Evolutionary conservation across 768 basidiomycete genomes (phyloP).

Genomic region (Collybia sordida): DNA sequence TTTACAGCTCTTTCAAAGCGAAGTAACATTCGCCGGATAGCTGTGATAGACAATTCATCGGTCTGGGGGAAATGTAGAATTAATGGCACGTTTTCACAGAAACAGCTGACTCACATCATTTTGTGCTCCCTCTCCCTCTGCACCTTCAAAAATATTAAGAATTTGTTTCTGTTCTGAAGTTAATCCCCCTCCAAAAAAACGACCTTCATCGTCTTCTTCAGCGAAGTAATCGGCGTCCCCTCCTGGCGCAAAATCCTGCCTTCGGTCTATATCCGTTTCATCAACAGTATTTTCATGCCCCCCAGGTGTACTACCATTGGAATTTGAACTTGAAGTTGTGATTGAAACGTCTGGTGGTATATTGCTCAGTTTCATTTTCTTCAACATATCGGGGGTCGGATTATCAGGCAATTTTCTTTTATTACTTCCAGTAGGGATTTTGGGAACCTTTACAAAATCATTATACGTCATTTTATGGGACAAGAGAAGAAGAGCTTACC

Average conservation of each 20-base stretch:
- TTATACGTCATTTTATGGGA: background rate
- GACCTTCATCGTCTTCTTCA: conserved; percentile 90
- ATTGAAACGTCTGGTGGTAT: conserved; percentile 10
- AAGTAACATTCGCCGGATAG: conserved; percentile 71
- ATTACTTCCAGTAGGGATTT: conserved; percentile 58
- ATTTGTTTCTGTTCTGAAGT: conserved; percentile 94
- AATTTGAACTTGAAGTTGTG: conserved; percentile 4
- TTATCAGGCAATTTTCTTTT: conserved; percentile 78
- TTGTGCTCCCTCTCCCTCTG: conserved; percentile 58
- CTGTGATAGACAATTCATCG: conserved; percentile 66
- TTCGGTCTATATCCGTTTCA: conserved; percentile 55
- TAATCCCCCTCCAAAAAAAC: conserved; percentile 93
- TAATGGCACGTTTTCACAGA: conserved; percentile 13
- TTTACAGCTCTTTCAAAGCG: conserved; percentile 86
- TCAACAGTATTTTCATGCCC: conserved; percentile 49
- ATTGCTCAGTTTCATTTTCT: conserved; percentile 67
- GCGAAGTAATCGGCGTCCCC: conserved; percentile 88
- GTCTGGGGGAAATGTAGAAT: conserved; percentile 37
- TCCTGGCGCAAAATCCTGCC: conserved; percentile 70
- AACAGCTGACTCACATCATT: conserved; percentile 38
- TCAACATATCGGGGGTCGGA: conserved; percentile 80
- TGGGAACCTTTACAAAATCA: conserved; percentile 52
- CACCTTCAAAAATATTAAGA: conserved; percentile 87
- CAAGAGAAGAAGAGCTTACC: conserved; percentile 20
- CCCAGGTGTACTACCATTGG: conserved; percentile 9